Base-by-base conservation (phyloP, 805 yeast species). In the Sugiyamaella valdiviana region DNA sequence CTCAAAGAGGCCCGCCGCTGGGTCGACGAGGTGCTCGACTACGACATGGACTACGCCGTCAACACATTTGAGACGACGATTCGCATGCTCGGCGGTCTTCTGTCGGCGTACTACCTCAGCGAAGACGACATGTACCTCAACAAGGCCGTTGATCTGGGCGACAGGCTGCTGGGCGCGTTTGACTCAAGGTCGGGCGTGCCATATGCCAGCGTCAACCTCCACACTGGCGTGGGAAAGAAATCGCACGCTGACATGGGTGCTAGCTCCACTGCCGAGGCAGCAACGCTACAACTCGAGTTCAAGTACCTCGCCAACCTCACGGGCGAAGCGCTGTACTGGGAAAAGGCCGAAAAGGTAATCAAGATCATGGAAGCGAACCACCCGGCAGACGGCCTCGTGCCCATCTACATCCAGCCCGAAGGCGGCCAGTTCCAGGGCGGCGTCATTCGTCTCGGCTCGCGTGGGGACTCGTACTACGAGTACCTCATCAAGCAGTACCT, bases 391-490 rank as follows among this genome's bases (percentile, higher is more conserved):
- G 96, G 96, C 0, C 72, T 90, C 38, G 95, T 78, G 2, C 96
- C 97, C 2, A 86, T 88, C 40, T 85, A 72, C 60, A 80, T 90
- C 35, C 70, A 78, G 35, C 93, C 96, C 6, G 82, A 79, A 38
- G 75, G 83, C 0, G 96, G 93, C 4, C 69, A 71, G 52, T 88
- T 78, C 63, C 77, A 71, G 51, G 88, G 88, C 0, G 58, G 62
- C 1, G 65, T 76, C 46, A 86, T 91, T 52, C 76, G 96, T 54
- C 69, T 90, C 48, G 97, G 97, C 0, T 84, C 95, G 0, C 74
- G 96, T 57, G 97, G 96, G 42, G 97, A 89, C 66, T 86, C 96
- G 0, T 90, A 89, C 63, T 89, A 90, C 62, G 96, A 90, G 67
- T 88, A 88, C 63, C 70, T 90, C 40, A 71, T 89, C 55, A 89